Evolutionary conservation across 2,329 filamentous ascomycete genomes (phyloP), one percentile per base, ranked within the genome.

Genomic region (Aureobasidium sp.): DNA sequence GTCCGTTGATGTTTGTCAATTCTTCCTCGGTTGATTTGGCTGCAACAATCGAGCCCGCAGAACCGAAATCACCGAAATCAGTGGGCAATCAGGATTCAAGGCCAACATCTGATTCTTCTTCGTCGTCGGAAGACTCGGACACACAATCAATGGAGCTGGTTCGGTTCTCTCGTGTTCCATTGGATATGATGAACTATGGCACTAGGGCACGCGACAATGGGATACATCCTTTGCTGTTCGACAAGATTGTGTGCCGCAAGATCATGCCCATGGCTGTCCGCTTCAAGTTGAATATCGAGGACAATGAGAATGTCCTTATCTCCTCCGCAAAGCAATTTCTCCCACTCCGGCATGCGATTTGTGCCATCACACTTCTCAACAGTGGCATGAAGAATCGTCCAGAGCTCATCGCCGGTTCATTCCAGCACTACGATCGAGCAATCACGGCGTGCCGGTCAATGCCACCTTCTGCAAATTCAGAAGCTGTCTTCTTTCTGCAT

Each of bases 381-480:
- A 48, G 45, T 11, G 58, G 44, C 13, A 34, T 60, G 37, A 48
- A 51, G 16, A 42, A 34, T 9, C 45, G 47, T 8, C 54, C 62
- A 2, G 62, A 64, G 34, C 54, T 64, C 8, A 72, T 60, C 34
- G 47, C 58, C 25, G 58, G 58, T 4, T 48, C 58, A 0, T 60
- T 60, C 7, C 58, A 50, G 11, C 58, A 60, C 27, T 60, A 60
- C n/a, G 58, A 60, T n/a, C 58, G 29, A 36, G 58, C 58, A 4
- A 60, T 60, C 21, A 50, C 58, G 7, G 47, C 58, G 1, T 65
- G 68, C 30, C 62, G 51, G 1, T 45, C 47, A 55, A 74, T 79
- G 11, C 76, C 77, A 3, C 78, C 34, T 27, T 48, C 37, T n/a
- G 37, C 39, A 6, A 45, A 42, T 16, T n/a, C 36, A 1, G 58